Percentiles rank a stretch among this genome's conserved stretches.
Evolutionary conservation across 2,329 filamentous ascomycete species (phyloP).

Genomic region (Colletotrichum sp.): DNA sequence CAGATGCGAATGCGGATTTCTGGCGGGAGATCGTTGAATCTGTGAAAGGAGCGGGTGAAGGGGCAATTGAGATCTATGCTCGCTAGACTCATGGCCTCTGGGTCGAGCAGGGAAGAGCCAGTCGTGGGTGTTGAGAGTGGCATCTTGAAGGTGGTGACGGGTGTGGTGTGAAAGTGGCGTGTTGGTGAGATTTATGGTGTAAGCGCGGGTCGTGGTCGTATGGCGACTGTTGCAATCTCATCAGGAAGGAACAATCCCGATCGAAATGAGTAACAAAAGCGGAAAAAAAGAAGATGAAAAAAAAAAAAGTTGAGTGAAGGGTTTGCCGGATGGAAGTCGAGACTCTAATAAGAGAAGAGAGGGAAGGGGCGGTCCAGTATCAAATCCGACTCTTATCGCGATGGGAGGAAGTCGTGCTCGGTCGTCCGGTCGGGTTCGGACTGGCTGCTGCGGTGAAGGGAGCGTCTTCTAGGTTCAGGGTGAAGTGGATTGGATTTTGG

Average conservation of each 20-base stretch:
- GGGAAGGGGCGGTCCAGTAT: background rate
- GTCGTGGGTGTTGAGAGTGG: background rate
- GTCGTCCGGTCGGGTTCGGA: background rate
- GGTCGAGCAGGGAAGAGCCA: too few relatives aligned
- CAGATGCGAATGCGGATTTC: conserved; percentile 8
- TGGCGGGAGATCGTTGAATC: background rate
- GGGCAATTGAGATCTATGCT: background rate
- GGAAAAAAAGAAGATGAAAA: background rate
- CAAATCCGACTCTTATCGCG: background rate
- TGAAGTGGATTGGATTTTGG: background rate
- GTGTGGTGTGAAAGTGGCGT: background rate
- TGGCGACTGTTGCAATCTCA: background rate
- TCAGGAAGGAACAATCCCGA: background rate
- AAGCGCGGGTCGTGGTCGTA: background rate
- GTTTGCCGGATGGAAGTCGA: background rate
- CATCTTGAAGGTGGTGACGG: background rate
- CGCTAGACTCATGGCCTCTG: background rate
- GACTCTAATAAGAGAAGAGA: background rate
- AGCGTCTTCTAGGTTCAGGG: background rate
- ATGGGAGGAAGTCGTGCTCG: background rate
- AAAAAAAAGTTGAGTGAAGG: too few relatives aligned
- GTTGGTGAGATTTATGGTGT: background rate
- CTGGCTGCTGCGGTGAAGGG: background rate
- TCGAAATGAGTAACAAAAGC: background rate
- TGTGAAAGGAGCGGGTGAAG: background rate